These are phyloP conservation scores for Fagopyrum homotropicum DNA, from an alignment of 148 eudicot genomes.

Conservation along the genomic window DNA sequence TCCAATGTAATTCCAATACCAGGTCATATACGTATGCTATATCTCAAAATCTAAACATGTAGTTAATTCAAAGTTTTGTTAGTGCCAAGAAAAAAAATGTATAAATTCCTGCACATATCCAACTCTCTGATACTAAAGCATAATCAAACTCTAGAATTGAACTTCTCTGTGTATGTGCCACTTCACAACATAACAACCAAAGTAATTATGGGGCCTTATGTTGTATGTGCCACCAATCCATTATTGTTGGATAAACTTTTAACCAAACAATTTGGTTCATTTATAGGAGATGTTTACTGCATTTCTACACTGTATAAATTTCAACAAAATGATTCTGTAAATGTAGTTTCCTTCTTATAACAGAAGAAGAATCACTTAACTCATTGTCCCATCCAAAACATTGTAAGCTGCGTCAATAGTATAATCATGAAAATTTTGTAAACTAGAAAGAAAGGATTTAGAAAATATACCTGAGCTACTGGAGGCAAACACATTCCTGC, in stretches of 20 bases:
- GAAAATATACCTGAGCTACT: constrained; percentile 43
- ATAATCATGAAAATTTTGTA: background rate
- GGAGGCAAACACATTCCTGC: constrained; percentile 46
- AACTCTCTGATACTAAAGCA: no score
- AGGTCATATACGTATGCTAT: no score
- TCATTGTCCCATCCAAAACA: background rate
- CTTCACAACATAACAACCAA: background rate
- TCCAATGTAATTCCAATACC: no score
- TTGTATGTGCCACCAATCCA: background rate
- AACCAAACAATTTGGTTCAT: background rate
- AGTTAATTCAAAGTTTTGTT: no score
- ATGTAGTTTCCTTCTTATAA: background rate
- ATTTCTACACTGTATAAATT: no score
- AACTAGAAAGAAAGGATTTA: background rate
- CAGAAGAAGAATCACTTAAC: background rate
- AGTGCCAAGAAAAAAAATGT: no score
- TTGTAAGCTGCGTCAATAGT: background rate
- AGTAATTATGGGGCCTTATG: no score
- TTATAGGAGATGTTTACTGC: no score
- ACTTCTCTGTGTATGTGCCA: no score
- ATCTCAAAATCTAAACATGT: no score
- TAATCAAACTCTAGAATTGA: no score
- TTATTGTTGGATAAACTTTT: background rate
- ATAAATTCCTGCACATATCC: no score
- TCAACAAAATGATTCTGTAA: background rate